Evolutionary conservation across 2,329 filamentous ascomycete species (phyloP), one percentile per base, ranked within the genome.

Genomic region (Neonectria sp.): DNA sequence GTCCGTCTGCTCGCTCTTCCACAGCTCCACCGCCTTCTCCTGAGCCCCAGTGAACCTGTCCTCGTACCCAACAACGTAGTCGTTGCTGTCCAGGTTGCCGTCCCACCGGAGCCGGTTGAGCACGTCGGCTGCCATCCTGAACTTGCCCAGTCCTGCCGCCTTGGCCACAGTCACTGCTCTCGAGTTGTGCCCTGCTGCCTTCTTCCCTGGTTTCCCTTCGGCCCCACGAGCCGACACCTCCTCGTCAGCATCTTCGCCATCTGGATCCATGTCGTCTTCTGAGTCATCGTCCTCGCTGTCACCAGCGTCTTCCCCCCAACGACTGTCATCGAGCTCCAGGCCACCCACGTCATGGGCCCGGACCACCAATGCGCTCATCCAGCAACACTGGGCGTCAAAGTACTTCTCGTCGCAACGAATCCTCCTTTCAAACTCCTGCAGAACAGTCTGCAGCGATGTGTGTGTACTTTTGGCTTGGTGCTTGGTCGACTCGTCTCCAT

Each of bases 21-120:
- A 91, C 33, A 82, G 79, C 58, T 85, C 85, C 6, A 91, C 77
- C 2, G 82, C 75, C 69, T 85, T 86, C 77, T 91, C 89, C 70
- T 82, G 83, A 3, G 84, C 81, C 1, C 88, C 88, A 4, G 82
- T 67, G 72, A 91, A 91, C 17, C 89, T 83, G 75, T 91, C 89
- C 71, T 89, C 86, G 71, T 91, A 91, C 2, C 88, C 89, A 55
- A 91, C 83, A 6, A 90, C 68, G 70, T 86, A 90, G 68, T 90
- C 85, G 24, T 77, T 78, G 53, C 82, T 81, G 70, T 90, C 84
- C 46, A 89, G 80, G 21, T 77, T 78, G n/a, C 82, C 78, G 70
- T 91, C 89, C 89, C 89, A 91, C 24, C 88, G 86, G 53, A 91
- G 80, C 17, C 89, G 83, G 70, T 86, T 88, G 62, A 91, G 84